These are phyloP conservation scores for Lactuca saligna DNA, from an alignment of 129 eudicot genomes.

Conservation along the genomic window DNA sequence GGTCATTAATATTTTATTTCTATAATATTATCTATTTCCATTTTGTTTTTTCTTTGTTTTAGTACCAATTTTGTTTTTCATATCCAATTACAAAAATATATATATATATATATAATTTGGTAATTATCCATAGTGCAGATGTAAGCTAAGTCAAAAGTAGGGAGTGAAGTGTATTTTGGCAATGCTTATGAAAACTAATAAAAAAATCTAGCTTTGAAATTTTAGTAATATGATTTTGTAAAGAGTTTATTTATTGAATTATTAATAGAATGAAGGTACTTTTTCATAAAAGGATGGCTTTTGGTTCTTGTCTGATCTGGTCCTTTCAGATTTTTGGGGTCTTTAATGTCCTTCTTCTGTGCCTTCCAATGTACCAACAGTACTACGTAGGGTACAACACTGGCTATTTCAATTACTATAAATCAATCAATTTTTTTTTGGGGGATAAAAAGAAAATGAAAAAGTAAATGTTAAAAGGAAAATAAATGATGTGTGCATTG, in stretches of 20 bases:
- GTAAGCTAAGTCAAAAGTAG: conserved; percentile 19
- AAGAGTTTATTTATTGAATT: neutral
- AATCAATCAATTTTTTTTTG: neutral
- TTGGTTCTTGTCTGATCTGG: conserved; percentile 32
- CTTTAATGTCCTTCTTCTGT: conserved; percentile 11
- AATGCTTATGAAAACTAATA: no score
- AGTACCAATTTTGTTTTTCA: conserved; percentile 3
- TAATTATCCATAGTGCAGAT: conserved; percentile 17
- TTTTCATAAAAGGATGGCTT: conserved; percentile 16
- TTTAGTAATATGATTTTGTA: no score
- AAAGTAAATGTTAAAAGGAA: conserved; percentile 3
- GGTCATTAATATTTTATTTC: conserved; percentile 22
- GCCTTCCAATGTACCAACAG: conserved; percentile 30
- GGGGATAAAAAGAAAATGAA: no score
- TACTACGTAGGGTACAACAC: conserved; percentile 29
- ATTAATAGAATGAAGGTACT: conserved; percentile 7
- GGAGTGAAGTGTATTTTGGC: neutral
- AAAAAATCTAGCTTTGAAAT: neutral
- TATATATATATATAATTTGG: neutral
- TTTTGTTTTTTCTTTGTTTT: conserved; percentile 3
- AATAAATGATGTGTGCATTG: conserved; percentile 13
- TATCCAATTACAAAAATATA: neutral
- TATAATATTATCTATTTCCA: conserved; percentile 4
- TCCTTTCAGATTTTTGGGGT: conserved; percentile 10
- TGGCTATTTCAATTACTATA: neutral